phyloP scores from a whole-genome alignment of 2,329 filamentous ascomycete species.

The Fusarium brevicatenulatum region DNA sequence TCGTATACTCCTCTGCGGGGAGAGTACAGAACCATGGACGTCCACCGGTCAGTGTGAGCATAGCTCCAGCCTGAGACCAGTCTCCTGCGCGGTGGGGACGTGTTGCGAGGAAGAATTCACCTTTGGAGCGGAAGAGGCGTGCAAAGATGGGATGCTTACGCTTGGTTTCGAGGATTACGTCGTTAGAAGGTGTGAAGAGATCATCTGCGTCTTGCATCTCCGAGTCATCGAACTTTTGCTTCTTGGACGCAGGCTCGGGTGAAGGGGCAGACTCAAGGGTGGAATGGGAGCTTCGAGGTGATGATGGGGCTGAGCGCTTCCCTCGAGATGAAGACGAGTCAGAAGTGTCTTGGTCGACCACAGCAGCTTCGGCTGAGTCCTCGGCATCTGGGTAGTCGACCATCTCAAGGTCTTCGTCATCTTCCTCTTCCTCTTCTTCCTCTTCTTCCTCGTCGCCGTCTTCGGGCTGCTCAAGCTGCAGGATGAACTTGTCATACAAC shows the following conservation, averaged over 20 bases:
- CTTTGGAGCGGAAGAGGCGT: slow-evolving; percentile 71
- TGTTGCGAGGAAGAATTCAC: slow-evolving; percentile 69
- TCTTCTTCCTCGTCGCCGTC: slow-evolving; percentile 51
- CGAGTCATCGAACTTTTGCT: slow-evolving; percentile 22
- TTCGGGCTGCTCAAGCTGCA: slow-evolving; percentile 57
- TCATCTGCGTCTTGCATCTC: slow-evolving; percentile 38
- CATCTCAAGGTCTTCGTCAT: slow-evolving; percentile 42
- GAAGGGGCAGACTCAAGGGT: slow-evolving; percentile 41
- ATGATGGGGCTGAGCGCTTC: slow-evolving; percentile 35
- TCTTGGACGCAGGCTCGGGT: slow-evolving; percentile 20
- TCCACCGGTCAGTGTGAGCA: slow-evolving; percentile 68
- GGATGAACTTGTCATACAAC: slow-evolving; percentile 61
- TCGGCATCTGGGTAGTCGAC: slow-evolving; percentile 23
- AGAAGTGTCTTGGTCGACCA: neutral
- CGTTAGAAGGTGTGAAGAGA: slow-evolving; percentile 51
- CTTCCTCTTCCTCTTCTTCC: slow-evolving; percentile 46
- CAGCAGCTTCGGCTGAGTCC: neutral
- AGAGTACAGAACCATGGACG: slow-evolving; percentile 69
- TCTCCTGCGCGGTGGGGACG: slow-evolving; percentile 65
- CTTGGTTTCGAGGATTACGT: slow-evolving; percentile 64
- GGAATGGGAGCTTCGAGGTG: slow-evolving; percentile 39
- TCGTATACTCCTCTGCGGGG: slow-evolving; percentile 60
- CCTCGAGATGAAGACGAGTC: slow-evolving; percentile 24
- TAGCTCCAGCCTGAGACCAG: slow-evolving; percentile 73
- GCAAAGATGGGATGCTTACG: slow-evolving; percentile 61